A percentile compares a stretch with the other conserved stretches of the same genome.
Conservation (phyloP, 768 basidiomycete species). For the Boletellus emodensis region DNA sequence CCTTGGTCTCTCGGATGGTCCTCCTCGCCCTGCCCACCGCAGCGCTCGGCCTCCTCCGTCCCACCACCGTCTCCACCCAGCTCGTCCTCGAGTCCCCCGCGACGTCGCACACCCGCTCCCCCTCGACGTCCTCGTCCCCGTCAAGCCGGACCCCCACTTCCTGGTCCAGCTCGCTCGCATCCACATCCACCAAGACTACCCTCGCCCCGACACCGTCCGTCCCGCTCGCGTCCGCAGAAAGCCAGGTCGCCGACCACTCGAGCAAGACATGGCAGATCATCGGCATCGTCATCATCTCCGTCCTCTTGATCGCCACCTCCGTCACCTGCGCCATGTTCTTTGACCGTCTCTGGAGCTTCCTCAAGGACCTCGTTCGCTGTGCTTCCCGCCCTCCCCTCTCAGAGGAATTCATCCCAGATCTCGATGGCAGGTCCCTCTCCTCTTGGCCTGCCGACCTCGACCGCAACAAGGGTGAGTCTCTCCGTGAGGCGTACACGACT, state of each 20-base stretch:
- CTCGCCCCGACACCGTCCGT: conserved; percentile 2
- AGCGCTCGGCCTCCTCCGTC: conserved; percentile 16
- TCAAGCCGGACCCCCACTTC: background rate
- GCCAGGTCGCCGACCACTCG: conserved; percentile 31
- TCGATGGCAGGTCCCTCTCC: conserved; percentile 35
- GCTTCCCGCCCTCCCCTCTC: conserved; percentile 29
- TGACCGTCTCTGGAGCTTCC: conserved; percentile 65
- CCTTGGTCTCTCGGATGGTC: background rate
- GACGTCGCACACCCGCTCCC: background rate
- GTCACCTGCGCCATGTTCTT: conserved; percentile 63
- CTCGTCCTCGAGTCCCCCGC: background rate
- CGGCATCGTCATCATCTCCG: conserved; percentile 61
- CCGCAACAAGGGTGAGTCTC: conserved; percentile 1
- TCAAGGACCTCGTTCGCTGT: conserved; percentile 47
- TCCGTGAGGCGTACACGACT: background rate
- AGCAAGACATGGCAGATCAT: conserved; percentile 65
- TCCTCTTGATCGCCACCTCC: conserved; percentile 52
- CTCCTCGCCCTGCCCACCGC: background rate
- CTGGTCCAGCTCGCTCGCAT: background rate
- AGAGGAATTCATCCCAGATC: conserved; percentile 63
- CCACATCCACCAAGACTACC: conserved; percentile 1
- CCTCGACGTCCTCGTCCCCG: background rate
- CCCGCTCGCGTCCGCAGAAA: conserved; percentile 4
- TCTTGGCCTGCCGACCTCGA: conserved; percentile 2
- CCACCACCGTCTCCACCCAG: background rate